Evolutionary conservation across 2,329 filamentous ascomycete species (phyloP), one percentile per base, ranked within the genome.

Genomic region (Hypoxylon sp.): DNA sequence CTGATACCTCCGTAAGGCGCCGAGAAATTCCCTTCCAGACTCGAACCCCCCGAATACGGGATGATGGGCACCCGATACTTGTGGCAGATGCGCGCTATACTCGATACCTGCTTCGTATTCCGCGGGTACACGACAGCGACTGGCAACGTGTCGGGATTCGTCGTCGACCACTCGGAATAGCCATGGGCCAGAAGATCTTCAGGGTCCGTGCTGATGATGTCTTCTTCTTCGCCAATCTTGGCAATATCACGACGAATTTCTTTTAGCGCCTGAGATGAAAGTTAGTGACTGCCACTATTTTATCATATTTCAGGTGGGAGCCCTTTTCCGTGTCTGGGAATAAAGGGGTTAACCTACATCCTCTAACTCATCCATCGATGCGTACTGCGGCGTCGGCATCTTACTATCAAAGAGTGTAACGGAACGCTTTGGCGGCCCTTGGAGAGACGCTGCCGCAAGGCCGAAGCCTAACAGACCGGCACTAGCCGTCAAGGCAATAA

Each of bases 11-110:
- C 93, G 73, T 89, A 91, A 0, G 93, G 92, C 13, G 93, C 92
- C 0, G 92, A 91, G 77, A 97, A 97, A 75, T 97, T 95, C 13
- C 91, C 94, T 76, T 97, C 94, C 0, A 97, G 81, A 68, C 91
- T 94, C 0, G 92, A 91, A 13, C 93, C 94, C 2, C 93, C 93
- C 0, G 92, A 95, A 74, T 91, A 97, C 0, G 92, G 90, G 62
- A 95, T 91, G 80, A 97, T 91, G 1, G 94, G 94, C 56, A 97
- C 86, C 15, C 85, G 88, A 77, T 93, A 89, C 75, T 90, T 90
- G 78, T 91, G 84, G 79, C 93, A 97, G 56, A 94, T 82, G 67
- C 89, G 82, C 1, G 85, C 85, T 62, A 90, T 86, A 37, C 76
- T 72, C 1, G 87, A 83, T 20, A 90, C 87, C 63, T 90, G 82